phyloP scores from a whole-genome alignment of 2,329 filamentous ascomycete genomes.

The Didymella exigua region DNA sequence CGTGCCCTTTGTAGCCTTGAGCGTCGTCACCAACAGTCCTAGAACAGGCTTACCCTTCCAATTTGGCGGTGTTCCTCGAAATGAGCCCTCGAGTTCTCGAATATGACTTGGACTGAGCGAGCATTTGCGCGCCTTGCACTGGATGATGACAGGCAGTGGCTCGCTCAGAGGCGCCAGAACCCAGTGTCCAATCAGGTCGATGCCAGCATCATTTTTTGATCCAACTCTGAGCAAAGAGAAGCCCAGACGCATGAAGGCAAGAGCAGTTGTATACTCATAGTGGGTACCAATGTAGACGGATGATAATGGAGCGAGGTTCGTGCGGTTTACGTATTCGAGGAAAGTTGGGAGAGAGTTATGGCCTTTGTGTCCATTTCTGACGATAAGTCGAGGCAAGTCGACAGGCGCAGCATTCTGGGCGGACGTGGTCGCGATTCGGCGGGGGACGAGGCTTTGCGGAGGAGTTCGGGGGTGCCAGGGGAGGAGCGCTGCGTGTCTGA shows the following conservation, averaged over 20 bases:
- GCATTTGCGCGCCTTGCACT: constrained; percentile 70
- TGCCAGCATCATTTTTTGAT: constrained; percentile 70
- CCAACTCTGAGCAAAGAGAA: constrained; percentile 71
- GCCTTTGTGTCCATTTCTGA: constrained; percentile 45
- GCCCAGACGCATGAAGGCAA: constrained; percentile 63
- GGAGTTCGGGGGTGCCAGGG: constrained; percentile 29
- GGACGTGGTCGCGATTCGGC: constrained; percentile 37
- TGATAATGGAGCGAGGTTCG: constrained; percentile 60
- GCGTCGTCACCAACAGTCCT: constrained; percentile 72
- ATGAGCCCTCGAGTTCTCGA: constrained; percentile 80
- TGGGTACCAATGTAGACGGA: constrained; percentile 73
- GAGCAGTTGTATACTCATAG: constrained; percentile 74
- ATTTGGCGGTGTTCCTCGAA: constrained; percentile 72
- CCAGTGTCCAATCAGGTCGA: constrained; percentile 78
- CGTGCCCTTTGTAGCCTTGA: constrained; percentile 77
- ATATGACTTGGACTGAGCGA: constrained; percentile 62
- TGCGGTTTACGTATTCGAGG: constrained; percentile 65
- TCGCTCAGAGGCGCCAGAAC: constrained; percentile 50
- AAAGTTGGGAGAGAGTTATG: constrained; percentile 72
- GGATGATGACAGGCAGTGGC: constrained; percentile 57
- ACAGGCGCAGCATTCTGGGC: constrained; percentile 30
- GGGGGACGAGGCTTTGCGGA: constrained; percentile 33
- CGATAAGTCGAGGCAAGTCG: constrained; percentile 35
- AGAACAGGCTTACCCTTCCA: constrained; percentile 71
- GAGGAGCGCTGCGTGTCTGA: constrained; percentile 24